These are phyloP conservation scores for Lasiosphaeria miniovina DNA, from an alignment of 495 filamentous ascomycete genomes.

Conservation along the genomic window DNA sequence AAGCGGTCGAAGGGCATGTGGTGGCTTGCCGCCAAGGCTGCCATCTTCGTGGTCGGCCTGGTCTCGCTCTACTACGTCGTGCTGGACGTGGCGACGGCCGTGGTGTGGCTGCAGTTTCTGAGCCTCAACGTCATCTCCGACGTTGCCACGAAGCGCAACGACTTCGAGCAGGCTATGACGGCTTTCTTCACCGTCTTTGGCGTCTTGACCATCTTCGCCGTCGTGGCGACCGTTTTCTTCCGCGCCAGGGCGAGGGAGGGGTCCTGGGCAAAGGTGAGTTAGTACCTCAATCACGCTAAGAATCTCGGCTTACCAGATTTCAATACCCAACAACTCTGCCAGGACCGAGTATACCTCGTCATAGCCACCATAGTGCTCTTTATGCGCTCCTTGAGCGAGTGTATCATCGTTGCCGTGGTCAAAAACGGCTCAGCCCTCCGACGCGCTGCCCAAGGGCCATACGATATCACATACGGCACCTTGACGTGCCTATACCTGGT, in stretches of 20 bases:
- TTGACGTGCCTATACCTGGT: too few species aligned
- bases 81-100: conserved; percentile 11
- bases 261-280: too few species aligned
- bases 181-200: conserved; percentile 14
- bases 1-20: background rate
- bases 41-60: conserved; percentile 10
- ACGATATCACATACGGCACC: too few species aligned
- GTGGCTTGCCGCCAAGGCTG: conserved; percentile 16
- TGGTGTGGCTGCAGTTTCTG: conserved; percentile 20
- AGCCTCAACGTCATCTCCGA: conserved; percentile 21
- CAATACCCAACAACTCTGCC: too few species aligned
- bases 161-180: conserved; percentile 19
- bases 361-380: too few species aligned
- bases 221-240: background rate
- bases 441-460: too few species aligned
- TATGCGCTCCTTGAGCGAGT: too few species aligned
- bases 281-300: too few species aligned
- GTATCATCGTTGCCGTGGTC: too few species aligned
- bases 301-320: too few species aligned
- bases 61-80: conserved; percentile 15
- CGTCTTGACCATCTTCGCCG: conserved; percentile 8
- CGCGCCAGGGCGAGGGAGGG: background rate
- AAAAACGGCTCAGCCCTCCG: too few species aligned
- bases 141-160: conserved; percentile 14
- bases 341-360: too few species aligned